A percentile compares a stretch with the other conserved stretches of the same genome.
These are phyloP conservation scores for Penicillium egyptiacum DNA, from an alignment of 495 filamentous ascomycete genomes.

Conservation along the genomic window DNA sequence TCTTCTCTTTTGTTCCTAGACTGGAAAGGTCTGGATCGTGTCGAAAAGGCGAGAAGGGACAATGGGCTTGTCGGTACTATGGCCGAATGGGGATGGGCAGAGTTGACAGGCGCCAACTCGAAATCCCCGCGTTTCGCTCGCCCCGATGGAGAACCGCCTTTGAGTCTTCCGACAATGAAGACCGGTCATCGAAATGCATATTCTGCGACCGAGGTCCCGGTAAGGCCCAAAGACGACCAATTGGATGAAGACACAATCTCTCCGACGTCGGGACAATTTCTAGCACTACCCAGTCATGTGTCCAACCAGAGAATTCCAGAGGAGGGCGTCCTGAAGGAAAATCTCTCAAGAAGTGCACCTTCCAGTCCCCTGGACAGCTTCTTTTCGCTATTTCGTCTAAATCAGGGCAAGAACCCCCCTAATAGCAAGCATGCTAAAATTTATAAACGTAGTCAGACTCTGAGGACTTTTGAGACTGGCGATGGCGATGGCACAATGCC, in stretches of 20 bases:
- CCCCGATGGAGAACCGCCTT: constrained; percentile 26
- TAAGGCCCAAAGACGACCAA: constrained; percentile 4
- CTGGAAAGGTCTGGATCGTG: constrained; percentile 89
- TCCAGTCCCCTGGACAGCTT: constrained; percentile 57
- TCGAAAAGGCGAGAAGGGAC: constrained; percentile 91
- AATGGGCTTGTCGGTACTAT: constrained; percentile 90
- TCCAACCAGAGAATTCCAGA: constrained; percentile 8
- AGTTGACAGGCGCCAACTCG: constrained; percentile 80
- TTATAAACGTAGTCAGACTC: constrained; percentile 75
- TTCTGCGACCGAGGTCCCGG: background rate
- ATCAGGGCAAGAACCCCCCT: constrained; percentile 30
- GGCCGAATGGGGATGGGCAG: constrained; percentile 91
- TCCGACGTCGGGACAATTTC: constrained; percentile 26
- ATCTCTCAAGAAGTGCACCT: constrained; percentile 20
- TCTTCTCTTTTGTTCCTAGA: constrained; percentile 96
- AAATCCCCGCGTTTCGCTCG: constrained; percentile 46
- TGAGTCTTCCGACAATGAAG: constrained; percentile 27
- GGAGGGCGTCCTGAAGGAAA: constrained; percentile 14
- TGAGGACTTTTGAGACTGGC: constrained; percentile 42
- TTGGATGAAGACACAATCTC: constrained; percentile 12
- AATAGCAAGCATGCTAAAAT: constrained; percentile 63
- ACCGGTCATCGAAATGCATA: constrained; percentile 6
- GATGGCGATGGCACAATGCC: constrained; percentile 35
- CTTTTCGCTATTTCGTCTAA: constrained; percentile 62
- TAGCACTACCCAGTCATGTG: constrained; percentile 11